Percentiles rank a stretch among this genome's conserved stretches.
Conservation (phyloP, 371 early-diverging fungal genomes). For the Saksenaea oblongispora region DNA sequence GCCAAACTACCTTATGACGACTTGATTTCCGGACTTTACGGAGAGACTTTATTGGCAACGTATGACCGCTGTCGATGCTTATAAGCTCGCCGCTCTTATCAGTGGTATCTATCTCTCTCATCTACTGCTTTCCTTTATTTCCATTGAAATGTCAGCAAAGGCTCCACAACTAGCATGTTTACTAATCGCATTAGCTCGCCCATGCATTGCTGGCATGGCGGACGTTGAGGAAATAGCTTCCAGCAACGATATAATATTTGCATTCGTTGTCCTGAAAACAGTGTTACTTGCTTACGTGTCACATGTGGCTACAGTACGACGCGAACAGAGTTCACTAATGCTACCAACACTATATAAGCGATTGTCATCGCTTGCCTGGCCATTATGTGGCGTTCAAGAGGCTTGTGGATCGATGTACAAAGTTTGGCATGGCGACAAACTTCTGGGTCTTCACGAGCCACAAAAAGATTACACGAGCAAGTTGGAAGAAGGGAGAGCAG, state of each 20-base stretch:
- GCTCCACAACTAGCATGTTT: not conserved
- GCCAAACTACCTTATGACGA: too few relatives aligned
- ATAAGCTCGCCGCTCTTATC: not conserved
- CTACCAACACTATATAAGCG: slow-evolving; percentile 2
- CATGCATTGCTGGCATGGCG: not conserved
- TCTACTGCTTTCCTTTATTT: not conserved
- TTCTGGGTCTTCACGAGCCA: not conserved
- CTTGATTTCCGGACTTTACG: too few relatives aligned
- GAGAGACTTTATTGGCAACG: too few relatives aligned
- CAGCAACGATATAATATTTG: not conserved
- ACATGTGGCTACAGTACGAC: not conserved
- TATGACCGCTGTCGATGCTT: too few relatives aligned
- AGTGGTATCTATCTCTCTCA: not conserved
- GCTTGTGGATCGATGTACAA: not conserved
- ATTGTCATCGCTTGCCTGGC: slow-evolving; percentile 4
- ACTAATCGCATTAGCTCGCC: not conserved
- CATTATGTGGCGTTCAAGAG: not conserved
- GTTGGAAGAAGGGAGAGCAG: not conserved
- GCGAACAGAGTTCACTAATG: not conserved
- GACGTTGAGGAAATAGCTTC: not conserved
- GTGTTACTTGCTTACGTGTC: slow-evolving; percentile 2
- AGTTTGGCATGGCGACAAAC: not conserved
- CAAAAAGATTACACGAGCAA: not conserved
- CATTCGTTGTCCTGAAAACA: slow-evolving; percentile 6
- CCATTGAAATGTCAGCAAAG: not conserved